A percentile compares a stretch with the other conserved stretches of the same genome.
Evolutionary conservation across 192 early-diverging fungal species (phyloP).

Genomic region (Jimgerdemannia flammicorona): DNA sequence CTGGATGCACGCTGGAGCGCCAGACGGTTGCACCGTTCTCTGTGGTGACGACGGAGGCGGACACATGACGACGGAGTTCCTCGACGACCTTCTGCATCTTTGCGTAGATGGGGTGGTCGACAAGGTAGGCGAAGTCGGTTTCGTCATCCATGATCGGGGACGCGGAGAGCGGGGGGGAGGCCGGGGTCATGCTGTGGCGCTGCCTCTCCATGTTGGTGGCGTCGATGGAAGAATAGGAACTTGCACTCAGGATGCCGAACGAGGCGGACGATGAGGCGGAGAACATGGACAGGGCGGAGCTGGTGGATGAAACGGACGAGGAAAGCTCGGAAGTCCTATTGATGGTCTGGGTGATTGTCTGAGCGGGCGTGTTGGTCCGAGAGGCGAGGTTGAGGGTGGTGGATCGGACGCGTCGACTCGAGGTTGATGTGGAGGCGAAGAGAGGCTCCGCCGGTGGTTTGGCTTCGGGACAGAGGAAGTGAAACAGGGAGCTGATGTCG

Average conservation of each 20-base stretch:
- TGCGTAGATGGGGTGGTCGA: constrained; percentile 2
- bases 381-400: not conserved
- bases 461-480: constrained; percentile 30
- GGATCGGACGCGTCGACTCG: constrained; percentile 28
- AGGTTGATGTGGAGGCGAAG: constrained; percentile 6
- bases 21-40: not conserved
- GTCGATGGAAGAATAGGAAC: not conserved
- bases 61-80: not conserved
- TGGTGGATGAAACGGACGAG: not conserved
- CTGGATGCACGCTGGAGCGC: not conserved
- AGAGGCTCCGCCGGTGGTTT: constrained; percentile 4
- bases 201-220: not conserved
- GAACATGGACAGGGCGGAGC: not conserved
- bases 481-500: constrained; percentile 32
- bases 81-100: constrained; percentile 6
- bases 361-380: not conserved
- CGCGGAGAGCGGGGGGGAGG: not conserved
- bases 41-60: not conserved
- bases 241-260: not conserved
- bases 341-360: not conserved
- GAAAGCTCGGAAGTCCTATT: not conserved
- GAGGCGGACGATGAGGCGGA: not conserved
- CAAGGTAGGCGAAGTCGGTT: not conserved
- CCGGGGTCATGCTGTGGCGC: not conserved
- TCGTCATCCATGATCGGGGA: not conserved